These are phyloP conservation scores for Wallacemonas sp. DNA, from an alignment of 208 protist species.

Conservation along the genomic window DNA sequence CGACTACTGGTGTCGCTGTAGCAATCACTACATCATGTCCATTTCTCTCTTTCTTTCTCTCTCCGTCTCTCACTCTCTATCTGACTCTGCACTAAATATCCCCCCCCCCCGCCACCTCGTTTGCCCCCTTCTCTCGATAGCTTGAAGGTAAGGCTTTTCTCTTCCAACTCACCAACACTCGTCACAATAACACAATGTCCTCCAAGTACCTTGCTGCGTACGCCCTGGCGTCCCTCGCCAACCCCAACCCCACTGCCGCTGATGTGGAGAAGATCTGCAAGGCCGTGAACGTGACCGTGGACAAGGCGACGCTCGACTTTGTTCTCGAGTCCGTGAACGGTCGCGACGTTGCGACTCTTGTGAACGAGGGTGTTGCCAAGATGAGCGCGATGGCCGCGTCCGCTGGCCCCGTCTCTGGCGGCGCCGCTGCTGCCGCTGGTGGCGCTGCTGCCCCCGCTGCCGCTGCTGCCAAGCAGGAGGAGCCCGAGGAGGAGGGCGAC, in stretches of 20 bases:
- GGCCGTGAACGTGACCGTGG: conserved; percentile 64
- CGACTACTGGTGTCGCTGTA: too few species aligned
- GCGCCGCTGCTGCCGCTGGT: conserved; percentile 17
- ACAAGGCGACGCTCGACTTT: conserved; percentile 77
- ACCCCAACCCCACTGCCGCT: conserved; percentile 64
- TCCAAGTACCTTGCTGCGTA: conserved; percentile 93
- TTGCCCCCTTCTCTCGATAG: too few species aligned
- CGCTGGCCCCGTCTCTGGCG: conserved; percentile 33
- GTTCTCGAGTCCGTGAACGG: conserved; percentile 75
- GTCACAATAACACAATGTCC: conserved; percentile 46
- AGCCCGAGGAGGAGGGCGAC: conserved; percentile 84
- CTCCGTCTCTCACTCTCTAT: too few species aligned
- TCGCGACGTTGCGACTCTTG: conserved; percentile 76
- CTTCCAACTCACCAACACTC: conserved; percentile 1
- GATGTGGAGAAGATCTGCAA: conserved; percentile 90
- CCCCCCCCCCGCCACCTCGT: too few species aligned
- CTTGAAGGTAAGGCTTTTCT: conserved; percentile 15
- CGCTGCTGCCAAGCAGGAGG: conserved; percentile 54
- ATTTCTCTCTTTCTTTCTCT: too few species aligned
- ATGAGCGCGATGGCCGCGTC: conserved; percentile 60
- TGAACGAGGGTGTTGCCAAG: conserved; percentile 81
- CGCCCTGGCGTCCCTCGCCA: conserved; percentile 82
- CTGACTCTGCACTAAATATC: too few species aligned
- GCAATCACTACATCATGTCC: too few species aligned
- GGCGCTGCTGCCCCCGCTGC: conserved; percentile 34